Evolutionary conservation across 2,329 filamentous ascomycete genomes (phyloP).

Genomic region (Drechmeria coniospora): DNA sequence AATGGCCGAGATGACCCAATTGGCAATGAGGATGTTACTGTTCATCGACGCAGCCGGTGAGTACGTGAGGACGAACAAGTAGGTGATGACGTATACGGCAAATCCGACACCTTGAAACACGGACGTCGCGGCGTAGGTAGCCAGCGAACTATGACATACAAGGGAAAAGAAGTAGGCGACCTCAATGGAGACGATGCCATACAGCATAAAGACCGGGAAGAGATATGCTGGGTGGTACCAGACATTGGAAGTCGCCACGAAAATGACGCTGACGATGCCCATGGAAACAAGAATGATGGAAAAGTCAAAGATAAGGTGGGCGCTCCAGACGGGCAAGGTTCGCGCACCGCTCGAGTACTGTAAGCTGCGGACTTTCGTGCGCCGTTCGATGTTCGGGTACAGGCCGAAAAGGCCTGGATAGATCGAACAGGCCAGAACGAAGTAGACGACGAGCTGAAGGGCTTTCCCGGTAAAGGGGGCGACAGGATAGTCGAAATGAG

Average conservation of each 20-base stretch:
- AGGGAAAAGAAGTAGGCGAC: constrained; percentile 48
- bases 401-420: constrained; percentile 72
- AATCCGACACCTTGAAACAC: constrained; percentile 8
- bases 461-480: constrained; percentile 50
- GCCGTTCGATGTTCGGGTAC: constrained; percentile 65
- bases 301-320: constrained; percentile 66
- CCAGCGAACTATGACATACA: constrained; percentile 47
- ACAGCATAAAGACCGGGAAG: constrained; percentile 62
- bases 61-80: constrained; percentile 56
- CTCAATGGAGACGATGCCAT: constrained; percentile 58
- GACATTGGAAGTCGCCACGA: constrained; percentile 40
- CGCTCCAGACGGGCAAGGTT: constrained; percentile 61
- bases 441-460: constrained; percentile 62
- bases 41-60: constrained; percentile 53
- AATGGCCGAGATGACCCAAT: constrained; percentile 56
- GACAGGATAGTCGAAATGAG: constrained; percentile 57
- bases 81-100: constrained; percentile 24
- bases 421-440: constrained; percentile 57
- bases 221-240: constrained; percentile 49
- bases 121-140: constrained; percentile 4
- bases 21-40: constrained; percentile 47
- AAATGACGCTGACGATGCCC: constrained; percentile 50
- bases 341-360: constrained; percentile 81
- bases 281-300: constrained; percentile 45
- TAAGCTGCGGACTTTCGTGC: constrained; percentile 59